Evolutionary conservation across 2,329 filamentous ascomycete genomes (phyloP).

Genomic region (Hymenoscyphus albidus): DNA sequence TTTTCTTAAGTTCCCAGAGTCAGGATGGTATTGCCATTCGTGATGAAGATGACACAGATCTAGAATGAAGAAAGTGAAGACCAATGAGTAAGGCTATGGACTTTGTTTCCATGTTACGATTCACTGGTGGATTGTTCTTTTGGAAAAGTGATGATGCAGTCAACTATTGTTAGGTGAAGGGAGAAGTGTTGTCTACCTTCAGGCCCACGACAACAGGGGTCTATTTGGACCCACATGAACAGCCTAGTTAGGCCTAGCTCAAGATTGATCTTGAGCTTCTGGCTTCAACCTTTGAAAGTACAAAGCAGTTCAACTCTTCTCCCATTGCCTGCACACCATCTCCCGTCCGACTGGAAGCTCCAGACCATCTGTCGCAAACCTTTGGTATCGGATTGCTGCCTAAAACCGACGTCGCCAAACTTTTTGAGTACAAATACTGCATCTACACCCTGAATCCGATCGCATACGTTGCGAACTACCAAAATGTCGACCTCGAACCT

Average conservation of each 20-base stretch:
- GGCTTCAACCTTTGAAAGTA: constrained; percentile 6
- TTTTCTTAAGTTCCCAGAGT: too few relatives aligned
- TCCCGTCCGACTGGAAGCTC: neutral
- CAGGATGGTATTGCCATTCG: too few relatives aligned
- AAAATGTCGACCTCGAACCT: constrained; percentile 32
- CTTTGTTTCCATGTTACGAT: too few relatives aligned
- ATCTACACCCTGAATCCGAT: constrained; percentile 3
- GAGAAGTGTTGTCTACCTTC: neutral
- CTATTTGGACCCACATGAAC: neutral
- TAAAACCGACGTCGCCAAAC: constrained; percentile 1
- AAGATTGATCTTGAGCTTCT: neutral
- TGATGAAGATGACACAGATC: too few relatives aligned
- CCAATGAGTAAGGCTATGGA: too few relatives aligned
- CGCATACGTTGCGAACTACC: constrained; percentile 9
- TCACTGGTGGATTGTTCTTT: too few relatives aligned
- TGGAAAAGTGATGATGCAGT: neutral
- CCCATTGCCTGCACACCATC: neutral
- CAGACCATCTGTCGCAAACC: neutral
- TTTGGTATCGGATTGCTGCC: constrained; percentile 8
- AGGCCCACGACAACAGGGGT: neutral
- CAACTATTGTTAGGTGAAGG: neutral
- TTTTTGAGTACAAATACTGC: constrained; percentile 16
- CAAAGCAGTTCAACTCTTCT: constrained; percentile 3
- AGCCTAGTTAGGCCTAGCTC: neutral
- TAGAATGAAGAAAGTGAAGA: too few relatives aligned